These are phyloP conservation scores for Aspergillaceae sp. DNA, from an alignment of 2,329 filamentous ascomycete species.

Conservation along the genomic window DNA sequence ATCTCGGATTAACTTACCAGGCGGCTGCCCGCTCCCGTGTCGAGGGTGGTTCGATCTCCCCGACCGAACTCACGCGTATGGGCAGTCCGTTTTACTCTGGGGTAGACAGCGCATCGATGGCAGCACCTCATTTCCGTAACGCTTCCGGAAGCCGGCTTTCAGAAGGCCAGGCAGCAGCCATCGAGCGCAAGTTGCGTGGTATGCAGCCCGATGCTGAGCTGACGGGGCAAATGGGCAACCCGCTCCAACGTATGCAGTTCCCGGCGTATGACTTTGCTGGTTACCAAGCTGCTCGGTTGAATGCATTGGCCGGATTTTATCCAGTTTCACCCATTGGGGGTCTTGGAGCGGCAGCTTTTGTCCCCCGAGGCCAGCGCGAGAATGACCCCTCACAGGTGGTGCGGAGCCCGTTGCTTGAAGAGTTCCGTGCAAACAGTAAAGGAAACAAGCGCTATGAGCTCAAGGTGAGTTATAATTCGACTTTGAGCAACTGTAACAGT, in stretches of 20 bases:
- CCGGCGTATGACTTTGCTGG: slow-evolving; percentile 26
- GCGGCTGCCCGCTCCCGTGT: slow-evolving; percentile 31
- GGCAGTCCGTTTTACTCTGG: slow-evolving; percentile 39
- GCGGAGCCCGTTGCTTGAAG: slow-evolving; percentile 65
- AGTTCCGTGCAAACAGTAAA: slow-evolving; percentile 68
- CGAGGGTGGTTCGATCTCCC: slow-evolving; percentile 37
- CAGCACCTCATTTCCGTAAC: slow-evolving; percentile 33
- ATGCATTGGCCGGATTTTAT: slow-evolving; percentile 30
- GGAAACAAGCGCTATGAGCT: slow-evolving; percentile 69
- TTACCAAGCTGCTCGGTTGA: slow-evolving; percentile 24
- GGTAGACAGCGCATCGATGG: slow-evolving; percentile 34
- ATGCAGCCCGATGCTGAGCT: slow-evolving; percentile 38
- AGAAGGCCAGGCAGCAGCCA: slow-evolving; percentile 36
- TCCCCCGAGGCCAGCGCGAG: slow-evolving; percentile 43
- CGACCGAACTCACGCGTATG: slow-evolving; percentile 41
- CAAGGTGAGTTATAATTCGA: slow-evolving; percentile 43
- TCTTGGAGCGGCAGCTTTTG: slow-evolving; percentile 25
- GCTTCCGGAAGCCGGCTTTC: slow-evolving; percentile 35
- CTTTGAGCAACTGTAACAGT: not conserved
- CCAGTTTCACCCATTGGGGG: slow-evolving; percentile 23
- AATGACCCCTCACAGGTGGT: slow-evolving; percentile 53
- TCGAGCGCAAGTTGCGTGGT: slow-evolving; percentile 44
- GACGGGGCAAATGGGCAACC: slow-evolving; percentile 15
- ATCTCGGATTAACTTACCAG: slow-evolving; percentile 28
- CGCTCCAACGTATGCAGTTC: slow-evolving; percentile 24